Conservation (phyloP, 2,329 filamentous ascomycete genomes). For the Arachnomyces sp. region DNA sequence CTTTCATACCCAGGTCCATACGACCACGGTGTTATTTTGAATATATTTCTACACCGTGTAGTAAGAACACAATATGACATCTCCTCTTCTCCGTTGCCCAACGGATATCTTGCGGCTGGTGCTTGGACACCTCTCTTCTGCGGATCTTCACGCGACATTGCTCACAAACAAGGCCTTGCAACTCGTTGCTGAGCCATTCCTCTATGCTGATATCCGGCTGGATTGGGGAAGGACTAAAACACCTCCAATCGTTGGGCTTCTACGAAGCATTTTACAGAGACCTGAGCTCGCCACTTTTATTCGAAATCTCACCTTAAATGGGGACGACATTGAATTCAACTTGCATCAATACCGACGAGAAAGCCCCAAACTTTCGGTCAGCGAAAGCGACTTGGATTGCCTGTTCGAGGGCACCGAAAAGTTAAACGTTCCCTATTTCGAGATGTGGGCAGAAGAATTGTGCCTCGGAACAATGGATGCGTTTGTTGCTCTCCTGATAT, state of each 20-base stretch:
- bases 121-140: constrained; percentile 10
- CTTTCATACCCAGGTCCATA: too few species aligned
- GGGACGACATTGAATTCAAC: constrained; percentile 1
- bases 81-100: constrained; percentile 6
- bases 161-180: constrained; percentile 11
- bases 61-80: not conserved
- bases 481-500: constrained; percentile 14
- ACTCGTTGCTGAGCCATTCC: constrained; percentile 11
- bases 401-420: constrained; percentile 1
- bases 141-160: constrained; percentile 10
- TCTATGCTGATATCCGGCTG: constrained; percentile 16
- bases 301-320: constrained; percentile 9
- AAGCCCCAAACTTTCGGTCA: not conserved
- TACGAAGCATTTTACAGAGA: constrained; percentile 12
- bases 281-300: constrained; percentile 13
- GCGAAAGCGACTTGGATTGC: constrained; percentile 1
- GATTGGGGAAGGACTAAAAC: constrained; percentile 6
- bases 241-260: constrained; percentile 12
- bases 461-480: constrained; percentile 13
- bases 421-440: constrained; percentile 3
- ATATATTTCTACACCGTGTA: not conserved
- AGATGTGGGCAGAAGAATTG: constrained; percentile 12
- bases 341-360: not conserved
- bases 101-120: constrained; percentile 12
- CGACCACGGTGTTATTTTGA: too few species aligned